Base-by-base conservation (phyloP, 164 flowering plant species). In the Tinospora cordifolia region DNA sequence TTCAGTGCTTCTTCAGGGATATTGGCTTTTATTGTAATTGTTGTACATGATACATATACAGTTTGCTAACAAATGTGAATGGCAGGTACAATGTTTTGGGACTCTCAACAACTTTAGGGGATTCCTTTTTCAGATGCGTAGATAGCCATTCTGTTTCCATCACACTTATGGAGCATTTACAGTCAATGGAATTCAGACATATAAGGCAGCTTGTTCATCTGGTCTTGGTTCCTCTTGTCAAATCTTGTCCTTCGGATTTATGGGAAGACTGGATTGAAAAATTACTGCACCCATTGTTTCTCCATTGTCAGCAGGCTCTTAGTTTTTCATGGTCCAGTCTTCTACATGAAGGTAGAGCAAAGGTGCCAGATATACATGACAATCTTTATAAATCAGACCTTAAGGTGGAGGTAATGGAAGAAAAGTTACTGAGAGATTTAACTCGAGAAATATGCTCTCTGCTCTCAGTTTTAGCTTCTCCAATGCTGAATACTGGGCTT, bases 141-240 rank as follows among this genome's bases (percentile, higher is more conserved):
- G 92, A 87, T 75, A 60, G 74, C 66, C 67, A 81, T 44, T 75
- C 84, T 62, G 86, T 91, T 72, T 80, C 82, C 65, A 39, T 84
- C 41, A 84, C 98, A 62, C 83, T 95, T 40, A 67, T 88, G 88
- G 98, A 95, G 84, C 88, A 91, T 74, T 72, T 95, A 75, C 87
- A 87, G 49, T 83, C 87, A 24, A 95, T 95, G 98, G 97, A 95
- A 75, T 92, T 86, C 81, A 86, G 99, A 81, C 99, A 95, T 81
- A 79, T 87, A 64, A 86, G 83, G 72, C 98, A 86, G 82, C 96
- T 95, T 67, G 76, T 91, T 74, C 99, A 91, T 79, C 79, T 77
- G 57, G 85, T 86, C 69, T 54, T 92, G 70, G 80, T 87, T 76
- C 90, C 87, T 47, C 60, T 92, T 72, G 81, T 92, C 65, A 95